Base-by-base conservation (phyloP, 108 stramenopile genomes). In the Discostella pseudostelligera region DNA sequence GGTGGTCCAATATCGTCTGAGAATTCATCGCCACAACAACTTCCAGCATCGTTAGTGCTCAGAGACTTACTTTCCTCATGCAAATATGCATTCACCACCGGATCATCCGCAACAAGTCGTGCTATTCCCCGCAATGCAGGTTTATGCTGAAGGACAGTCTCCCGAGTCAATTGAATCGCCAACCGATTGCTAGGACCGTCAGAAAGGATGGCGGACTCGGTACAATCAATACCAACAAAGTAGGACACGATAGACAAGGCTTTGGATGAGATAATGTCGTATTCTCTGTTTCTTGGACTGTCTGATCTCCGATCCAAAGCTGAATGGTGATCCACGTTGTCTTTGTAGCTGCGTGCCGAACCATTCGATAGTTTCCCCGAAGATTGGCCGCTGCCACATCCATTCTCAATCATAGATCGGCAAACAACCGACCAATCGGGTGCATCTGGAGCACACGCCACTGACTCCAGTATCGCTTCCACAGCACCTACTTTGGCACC, bases 151-250 rank as follows among this genome's bases (percentile, higher is more conserved):
- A 81, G 50, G 42, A 77, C 58, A 20, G 8, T 59, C 16, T 65
- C 59, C 37, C 68, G 59, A 39, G 68, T 68, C 47, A 78, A 47
- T 36, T 73, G 69, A 20, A 69, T 49, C 4, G 83, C 78, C 29
- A 46, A 14, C 3, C 37, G 56, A 8, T 72, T 42, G 12, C 51
- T 46, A 57, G 66, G 57, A 40, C 66, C 25, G 56, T 45, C 29
- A 65, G 70, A 16, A 72, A 42, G 28, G 74, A 77, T 43, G 54
- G 64, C 67, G 1, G 70, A 39, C 24, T 36, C 59, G 12, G 83
- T 82, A 47, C 86, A 85, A 67, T 84, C 84, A 47, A 68, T 62
- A 17, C 84, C 81, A 9, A 89, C 26, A 39, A 69, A 81, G 51
- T 76, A 69, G 12, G 73, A 58, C 14, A 85, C 59, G 39, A 74